Percentiles rank a stretch among this genome's conserved stretches.
Evolutionary conservation across 768 basidiomycete species (phyloP).

Genomic region (Tricholoma sp.): DNA sequence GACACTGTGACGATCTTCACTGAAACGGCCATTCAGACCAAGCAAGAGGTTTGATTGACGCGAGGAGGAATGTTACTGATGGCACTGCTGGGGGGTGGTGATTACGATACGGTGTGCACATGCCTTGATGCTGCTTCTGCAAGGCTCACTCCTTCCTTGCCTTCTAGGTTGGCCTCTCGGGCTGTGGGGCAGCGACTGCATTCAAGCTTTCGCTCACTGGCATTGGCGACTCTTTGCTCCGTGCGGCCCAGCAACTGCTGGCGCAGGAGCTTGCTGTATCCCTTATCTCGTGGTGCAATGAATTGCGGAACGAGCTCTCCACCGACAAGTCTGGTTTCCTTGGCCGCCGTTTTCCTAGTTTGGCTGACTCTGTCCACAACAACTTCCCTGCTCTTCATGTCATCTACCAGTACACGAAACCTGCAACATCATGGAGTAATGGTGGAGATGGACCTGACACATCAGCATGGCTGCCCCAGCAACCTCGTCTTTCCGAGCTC

Average conservation of each 20-base stretch:
- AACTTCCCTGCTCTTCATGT: constrained; percentile 4
- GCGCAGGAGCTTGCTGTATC: background rate
- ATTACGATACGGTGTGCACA: constrained; percentile 52
- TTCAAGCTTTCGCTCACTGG: constrained; percentile 50
- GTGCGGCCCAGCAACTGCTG: background rate
- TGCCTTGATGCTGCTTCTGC: background rate
- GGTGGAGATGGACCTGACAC: background rate
- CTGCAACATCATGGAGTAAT: constrained; percentile 8
- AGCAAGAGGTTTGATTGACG: constrained; percentile 1
- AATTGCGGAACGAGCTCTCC: constrained; percentile 5
- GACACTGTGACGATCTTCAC: constrained; percentile 1
- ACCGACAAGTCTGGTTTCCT: constrained; percentile 9
- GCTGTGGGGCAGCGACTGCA: constrained; percentile 49
- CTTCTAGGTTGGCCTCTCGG: constrained; percentile 24
- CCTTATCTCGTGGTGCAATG: constrained; percentile 5
- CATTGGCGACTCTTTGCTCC: constrained; percentile 45
- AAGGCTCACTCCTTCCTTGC: background rate
- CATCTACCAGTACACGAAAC: constrained; percentile 4
- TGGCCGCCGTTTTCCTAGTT: background rate
- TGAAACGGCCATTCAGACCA: background rate
- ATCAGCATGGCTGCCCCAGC: background rate
- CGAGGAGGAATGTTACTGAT: constrained; percentile 50
- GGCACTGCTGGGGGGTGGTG: constrained; percentile 59
- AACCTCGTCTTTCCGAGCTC: background rate
- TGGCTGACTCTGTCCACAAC: background rate